Evolutionary conservation across 345 rosid species (phyloP).

Genomic region (Limnanthes douglasii): DNA sequence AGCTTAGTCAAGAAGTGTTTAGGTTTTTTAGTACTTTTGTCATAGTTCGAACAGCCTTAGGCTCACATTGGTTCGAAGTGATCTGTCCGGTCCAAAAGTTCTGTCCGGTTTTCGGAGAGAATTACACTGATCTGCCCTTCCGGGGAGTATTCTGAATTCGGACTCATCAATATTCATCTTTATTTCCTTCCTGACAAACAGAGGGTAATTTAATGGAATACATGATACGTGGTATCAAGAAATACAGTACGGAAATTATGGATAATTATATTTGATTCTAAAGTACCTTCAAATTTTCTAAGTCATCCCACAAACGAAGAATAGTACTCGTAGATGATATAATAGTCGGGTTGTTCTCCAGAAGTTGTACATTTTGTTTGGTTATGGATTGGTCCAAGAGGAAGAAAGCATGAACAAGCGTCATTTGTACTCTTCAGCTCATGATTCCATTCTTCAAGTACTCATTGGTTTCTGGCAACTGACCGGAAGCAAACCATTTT

Average conservation of each 20-base stretch:
- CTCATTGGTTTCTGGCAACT: slow-evolving; percentile 21
- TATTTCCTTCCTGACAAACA: slow-evolving; percentile 32
- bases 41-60: no score
- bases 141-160: no score
- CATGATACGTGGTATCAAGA: background rate
- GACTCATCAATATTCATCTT: no score
- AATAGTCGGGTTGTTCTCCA: slow-evolving; percentile 19
- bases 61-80: no score
- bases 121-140: no score
- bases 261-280: background rate
- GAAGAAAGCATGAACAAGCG: slow-evolving; percentile 31
- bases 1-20: no score
- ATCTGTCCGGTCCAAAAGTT: no score
- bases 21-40: no score
- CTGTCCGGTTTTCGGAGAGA: no score
- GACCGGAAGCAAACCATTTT: slow-evolving; percentile 29
- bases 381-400: slow-evolving; percentile 25
- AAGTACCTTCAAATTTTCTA: slow-evolving; percentile 41
- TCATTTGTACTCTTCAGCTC: slow-evolving; percentile 37
- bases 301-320: slow-evolving; percentile 48
- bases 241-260: no score
- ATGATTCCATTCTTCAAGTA: slow-evolving; percentile 41
- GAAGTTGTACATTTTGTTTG: slow-evolving; percentile 12
- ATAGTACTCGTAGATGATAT: slow-evolving; percentile 27
- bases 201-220: background rate